Conservation (phyloP, 2,329 filamentous ascomycete genomes). For the Colletotrichum eleusines region DNA sequence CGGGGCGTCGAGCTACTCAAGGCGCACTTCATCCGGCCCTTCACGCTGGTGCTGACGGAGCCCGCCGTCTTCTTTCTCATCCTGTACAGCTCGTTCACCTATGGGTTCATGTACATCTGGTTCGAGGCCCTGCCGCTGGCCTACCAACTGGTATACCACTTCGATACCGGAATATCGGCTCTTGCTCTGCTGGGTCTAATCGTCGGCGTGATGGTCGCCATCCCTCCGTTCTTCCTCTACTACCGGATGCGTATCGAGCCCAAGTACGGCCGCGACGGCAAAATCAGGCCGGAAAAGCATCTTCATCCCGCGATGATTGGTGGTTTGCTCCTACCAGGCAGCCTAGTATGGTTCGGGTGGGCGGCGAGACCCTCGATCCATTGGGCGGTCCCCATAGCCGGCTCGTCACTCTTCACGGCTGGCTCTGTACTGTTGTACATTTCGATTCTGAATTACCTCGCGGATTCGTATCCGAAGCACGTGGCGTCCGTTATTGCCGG, state of each 20-base stretch:
- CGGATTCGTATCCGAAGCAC: slow-evolving; percentile 30
- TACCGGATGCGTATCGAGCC: slow-evolving; percentile 31
- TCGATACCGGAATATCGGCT: slow-evolving; percentile 4
- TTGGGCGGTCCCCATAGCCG: slow-evolving; percentile 24
- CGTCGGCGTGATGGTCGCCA: slow-evolving; percentile 25
- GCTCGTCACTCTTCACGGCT: slow-evolving; percentile 24
- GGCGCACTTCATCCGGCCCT: slow-evolving; percentile 31
- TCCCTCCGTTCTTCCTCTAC: slow-evolving; percentile 31
- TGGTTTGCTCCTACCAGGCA: slow-evolving; percentile 21
- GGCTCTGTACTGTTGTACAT: slow-evolving; percentile 29
- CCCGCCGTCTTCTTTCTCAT: slow-evolving; percentile 30
- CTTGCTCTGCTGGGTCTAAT: slow-evolving; percentile 27
- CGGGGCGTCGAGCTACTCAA: slow-evolving; percentile 40
- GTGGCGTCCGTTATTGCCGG: slow-evolving; percentile 25
- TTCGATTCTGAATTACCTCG: slow-evolving; percentile 30
- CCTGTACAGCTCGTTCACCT: slow-evolving; percentile 27
- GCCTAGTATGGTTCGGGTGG: slow-evolving; percentile 34
- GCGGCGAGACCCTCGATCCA: slow-evolving; percentile 21
- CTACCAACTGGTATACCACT: slow-evolving; percentile 40
- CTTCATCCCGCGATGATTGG: slow-evolving; percentile 26
- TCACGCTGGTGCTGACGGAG: slow-evolving; percentile 27
- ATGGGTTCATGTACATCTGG: slow-evolving; percentile 40
- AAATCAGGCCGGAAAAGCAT: slow-evolving; percentile 26
- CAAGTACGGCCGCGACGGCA: slow-evolving; percentile 15
- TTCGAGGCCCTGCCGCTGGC: slow-evolving; percentile 30